Evolutionary conservation across 192 early-diverging fungal genomes (phyloP).

Genomic region (Podila epigama): DNA sequence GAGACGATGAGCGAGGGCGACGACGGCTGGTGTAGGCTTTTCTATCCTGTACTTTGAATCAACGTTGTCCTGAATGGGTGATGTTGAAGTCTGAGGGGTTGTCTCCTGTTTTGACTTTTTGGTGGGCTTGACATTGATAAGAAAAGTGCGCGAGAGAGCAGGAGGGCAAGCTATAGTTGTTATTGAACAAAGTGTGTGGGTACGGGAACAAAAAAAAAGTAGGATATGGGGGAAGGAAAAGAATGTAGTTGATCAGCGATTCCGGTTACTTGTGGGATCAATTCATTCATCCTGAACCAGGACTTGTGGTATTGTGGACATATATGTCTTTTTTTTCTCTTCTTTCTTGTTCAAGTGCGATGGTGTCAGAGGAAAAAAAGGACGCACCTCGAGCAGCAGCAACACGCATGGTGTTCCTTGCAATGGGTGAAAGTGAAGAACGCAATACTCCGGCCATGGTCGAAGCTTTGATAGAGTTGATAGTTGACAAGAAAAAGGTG

Average conservation of each 20-base stretch:
- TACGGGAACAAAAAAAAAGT: background rate
- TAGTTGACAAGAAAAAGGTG: too few species aligned
- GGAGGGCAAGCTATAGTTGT: conserved; percentile 26
- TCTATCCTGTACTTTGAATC: conserved; percentile 48
- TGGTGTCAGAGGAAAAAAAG: background rate
- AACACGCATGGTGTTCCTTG: conserved; percentile 33
- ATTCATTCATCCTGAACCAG: too few species aligned
- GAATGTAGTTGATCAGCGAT: conserved; percentile 1
- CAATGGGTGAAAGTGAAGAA: conserved; percentile 19
- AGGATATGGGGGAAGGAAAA: background rate
- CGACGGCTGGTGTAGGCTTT: conserved; percentile 20
- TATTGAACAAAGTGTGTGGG: too few species aligned
- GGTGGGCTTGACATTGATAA: conserved; percentile 38
- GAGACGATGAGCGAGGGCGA: conserved; percentile 42
- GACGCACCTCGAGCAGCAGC: conserved; percentile 31
- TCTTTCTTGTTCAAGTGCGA: too few species aligned
- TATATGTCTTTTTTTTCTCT: too few species aligned
- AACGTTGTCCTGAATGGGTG: background rate
- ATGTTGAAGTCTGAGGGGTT: conserved; percentile 4
- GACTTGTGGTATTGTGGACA: too few species aligned
- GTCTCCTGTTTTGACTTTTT: conserved; percentile 18
- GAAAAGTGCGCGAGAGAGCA: conserved; percentile 30
- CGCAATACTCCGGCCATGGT: conserved; percentile 46
- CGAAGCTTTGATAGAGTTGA: too few species aligned
- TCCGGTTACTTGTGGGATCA: too few species aligned